Conservation (phyloP, 306 rosid genomes). For the Pueraria montana region DNA sequence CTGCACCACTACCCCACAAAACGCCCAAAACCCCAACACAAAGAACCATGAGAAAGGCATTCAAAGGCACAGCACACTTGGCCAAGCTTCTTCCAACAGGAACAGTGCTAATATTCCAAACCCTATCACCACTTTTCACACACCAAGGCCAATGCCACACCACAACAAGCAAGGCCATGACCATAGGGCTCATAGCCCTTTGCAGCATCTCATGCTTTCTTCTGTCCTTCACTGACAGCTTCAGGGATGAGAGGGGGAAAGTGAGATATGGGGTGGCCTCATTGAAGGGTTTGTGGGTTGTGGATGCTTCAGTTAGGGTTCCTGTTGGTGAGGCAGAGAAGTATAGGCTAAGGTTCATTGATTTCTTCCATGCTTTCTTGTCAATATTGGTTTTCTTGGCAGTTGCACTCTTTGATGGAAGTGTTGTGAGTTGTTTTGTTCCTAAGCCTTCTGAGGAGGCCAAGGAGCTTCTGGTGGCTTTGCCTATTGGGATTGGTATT, state of each 20-base stretch:
- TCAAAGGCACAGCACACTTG: conserved; percentile 78
- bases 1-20: conserved; percentile 25
- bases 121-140: conserved; percentile 68
- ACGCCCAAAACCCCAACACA: conserved; percentile 64
- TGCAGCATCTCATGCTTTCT: conserved; percentile 71
- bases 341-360: conserved; percentile 61
- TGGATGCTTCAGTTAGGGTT: conserved; percentile 65
- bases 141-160: conserved; percentile 71
- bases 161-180: conserved; percentile 50
- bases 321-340: conserved; percentile 51
- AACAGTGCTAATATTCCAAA: conserved; percentile 70
- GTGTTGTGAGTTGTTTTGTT: conserved; percentile 71
- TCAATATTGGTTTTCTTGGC: conserved; percentile 76
- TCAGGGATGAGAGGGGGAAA: conserved; percentile 68
- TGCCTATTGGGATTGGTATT: conserved; percentile 78
- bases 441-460: conserved; percentile 76
- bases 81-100: conserved; percentile 86
- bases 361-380: conserved; percentile 78
- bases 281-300: conserved; percentile 69
- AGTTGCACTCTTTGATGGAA: conserved; percentile 76
- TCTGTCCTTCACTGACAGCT: conserved; percentile 79
- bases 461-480: conserved; percentile 58
- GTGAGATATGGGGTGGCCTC: conserved; percentile 77
- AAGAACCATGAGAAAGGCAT: conserved; percentile 69
- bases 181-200: conserved; percentile 58